Conservation (phyloP, 2,329 filamentous ascomycete genomes). For the Trichophyton equinum region DNA sequence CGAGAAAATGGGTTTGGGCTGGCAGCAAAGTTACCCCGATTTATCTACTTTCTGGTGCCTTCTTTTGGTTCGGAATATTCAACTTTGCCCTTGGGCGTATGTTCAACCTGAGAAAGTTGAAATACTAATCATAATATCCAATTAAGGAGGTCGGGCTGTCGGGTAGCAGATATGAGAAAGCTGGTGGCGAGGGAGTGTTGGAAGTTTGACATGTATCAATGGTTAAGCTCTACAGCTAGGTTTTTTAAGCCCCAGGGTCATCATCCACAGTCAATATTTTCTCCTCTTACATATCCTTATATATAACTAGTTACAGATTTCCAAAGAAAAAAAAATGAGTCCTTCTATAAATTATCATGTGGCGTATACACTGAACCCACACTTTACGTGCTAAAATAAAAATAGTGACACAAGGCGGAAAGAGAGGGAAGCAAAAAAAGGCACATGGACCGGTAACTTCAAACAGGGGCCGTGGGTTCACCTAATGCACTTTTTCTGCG, state of each 20-base stretch:
- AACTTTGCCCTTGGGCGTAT: slow-evolving; percentile 35
- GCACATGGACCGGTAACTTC: background rate
- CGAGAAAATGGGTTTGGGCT: slow-evolving; percentile 35
- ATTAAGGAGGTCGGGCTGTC: background rate
- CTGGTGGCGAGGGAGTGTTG: too few relatives aligned
- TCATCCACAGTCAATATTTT: background rate
- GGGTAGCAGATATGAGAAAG: too few relatives aligned
- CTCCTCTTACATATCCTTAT: slow-evolving; percentile 1
- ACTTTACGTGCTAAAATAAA: slow-evolving; percentile 5
- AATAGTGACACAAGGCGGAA: background rate
- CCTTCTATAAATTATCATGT: slow-evolving; percentile 3
- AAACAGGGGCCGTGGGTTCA: background rate
- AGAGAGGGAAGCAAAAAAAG: background rate
- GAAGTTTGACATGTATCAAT: background rate
- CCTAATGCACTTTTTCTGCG: slow-evolving; percentile 1
- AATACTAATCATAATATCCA: slow-evolving; percentile 10
- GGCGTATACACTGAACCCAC: slow-evolving; percentile 1
- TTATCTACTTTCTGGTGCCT: slow-evolving; percentile 38
- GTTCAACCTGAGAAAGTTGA: slow-evolving; percentile 41
- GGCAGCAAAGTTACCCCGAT: slow-evolving; percentile 38
- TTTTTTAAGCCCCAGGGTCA: too few relatives aligned
- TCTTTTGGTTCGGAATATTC: slow-evolving; percentile 31
- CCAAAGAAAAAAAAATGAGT: background rate
- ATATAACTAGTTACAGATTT: background rate
- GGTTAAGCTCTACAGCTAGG: background rate